phyloP scores from a whole-genome alignment of 2,329 filamentous ascomycete genomes.

The Aspergillus brasiliensis region DNA sequence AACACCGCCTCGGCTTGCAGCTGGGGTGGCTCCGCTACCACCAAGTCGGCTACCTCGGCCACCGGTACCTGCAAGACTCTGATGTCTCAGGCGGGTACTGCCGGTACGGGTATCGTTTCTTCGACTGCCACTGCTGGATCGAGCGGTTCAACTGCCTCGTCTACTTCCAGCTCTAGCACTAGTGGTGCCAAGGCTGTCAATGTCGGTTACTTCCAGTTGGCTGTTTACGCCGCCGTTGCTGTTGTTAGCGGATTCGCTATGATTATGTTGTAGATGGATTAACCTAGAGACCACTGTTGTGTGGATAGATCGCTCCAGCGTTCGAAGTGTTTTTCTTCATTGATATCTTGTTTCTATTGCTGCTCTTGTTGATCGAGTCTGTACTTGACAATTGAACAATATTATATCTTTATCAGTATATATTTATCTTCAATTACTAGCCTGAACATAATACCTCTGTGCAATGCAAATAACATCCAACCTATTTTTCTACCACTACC shows the following conservation, averaged over 20 bases:
- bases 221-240: not conserved
- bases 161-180: not conserved
- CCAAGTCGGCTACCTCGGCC: slow-evolving; percentile 35
- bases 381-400: too few species aligned
- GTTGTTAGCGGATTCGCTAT: not conserved
- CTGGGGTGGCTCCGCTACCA: slow-evolving; percentile 45
- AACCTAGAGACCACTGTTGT: too few species aligned
- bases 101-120: slow-evolving; percentile 44
- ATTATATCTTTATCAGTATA: too few species aligned
- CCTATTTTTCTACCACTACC: too few species aligned
- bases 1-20: slow-evolving; percentile 43
- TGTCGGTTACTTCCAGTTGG: not conserved
- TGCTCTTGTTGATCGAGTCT: too few species aligned
- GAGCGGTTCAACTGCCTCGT: not conserved
- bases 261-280: not conserved
- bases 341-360: too few species aligned
- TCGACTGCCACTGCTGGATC: slow-evolving; percentile 3
- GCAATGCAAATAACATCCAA: too few species aligned
- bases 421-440: too few species aligned
- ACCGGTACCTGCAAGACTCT: slow-evolving; percentile 41
- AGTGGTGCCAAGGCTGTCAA: not conserved
- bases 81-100: slow-evolving; percentile 44
- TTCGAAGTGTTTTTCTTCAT: too few species aligned
- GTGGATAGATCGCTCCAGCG: too few species aligned
- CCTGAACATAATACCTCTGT: too few species aligned